phyloP scores from a whole-genome alignment of 176 grass and related monocot species.

The Phragmites australis region DNA sequence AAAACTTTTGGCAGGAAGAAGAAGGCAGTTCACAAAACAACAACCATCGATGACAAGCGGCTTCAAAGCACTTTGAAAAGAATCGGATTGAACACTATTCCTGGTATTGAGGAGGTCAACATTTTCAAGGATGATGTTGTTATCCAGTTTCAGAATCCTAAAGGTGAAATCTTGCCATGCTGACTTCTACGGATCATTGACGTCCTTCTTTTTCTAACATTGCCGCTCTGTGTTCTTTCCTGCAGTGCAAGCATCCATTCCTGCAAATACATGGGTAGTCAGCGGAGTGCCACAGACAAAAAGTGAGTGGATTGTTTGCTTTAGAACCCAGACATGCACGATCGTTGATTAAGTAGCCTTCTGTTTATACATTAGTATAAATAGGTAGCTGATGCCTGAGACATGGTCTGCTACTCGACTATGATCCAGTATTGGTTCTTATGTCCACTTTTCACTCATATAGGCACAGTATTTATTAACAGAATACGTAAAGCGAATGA shows the following conservation, averaged over 20 bases:
- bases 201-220: not conserved
- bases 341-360: slow-evolving; percentile 16
- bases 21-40: slow-evolving; percentile 84
- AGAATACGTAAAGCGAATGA: no score
- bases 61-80: slow-evolving; percentile 83
- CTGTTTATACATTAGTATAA: not conserved
- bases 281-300: slow-evolving; percentile 73
- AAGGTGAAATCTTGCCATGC: slow-evolving; percentile 39
- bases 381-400: slow-evolving; percentile 1
- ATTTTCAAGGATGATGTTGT: slow-evolving; percentile 81
- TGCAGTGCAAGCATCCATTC: slow-evolving; percentile 85
- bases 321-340: not conserved
- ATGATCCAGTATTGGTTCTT: not conserved
- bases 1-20: slow-evolving; percentile 61
- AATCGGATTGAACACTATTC: slow-evolving; percentile 68
- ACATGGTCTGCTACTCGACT: not conserved
- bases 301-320: slow-evolving; percentile 40
- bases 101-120: slow-evolving; percentile 85
- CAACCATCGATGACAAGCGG: slow-evolving; percentile 78
- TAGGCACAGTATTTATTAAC: not conserved
- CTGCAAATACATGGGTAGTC: slow-evolving; percentile 80
- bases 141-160: slow-evolving; percentile 73
- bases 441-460: not conserved
- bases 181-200: not conserved
- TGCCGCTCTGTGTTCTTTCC: not conserved